Conservation (phyloP, 352 stramenopile species). For the Pythium monospermum region DNA sequence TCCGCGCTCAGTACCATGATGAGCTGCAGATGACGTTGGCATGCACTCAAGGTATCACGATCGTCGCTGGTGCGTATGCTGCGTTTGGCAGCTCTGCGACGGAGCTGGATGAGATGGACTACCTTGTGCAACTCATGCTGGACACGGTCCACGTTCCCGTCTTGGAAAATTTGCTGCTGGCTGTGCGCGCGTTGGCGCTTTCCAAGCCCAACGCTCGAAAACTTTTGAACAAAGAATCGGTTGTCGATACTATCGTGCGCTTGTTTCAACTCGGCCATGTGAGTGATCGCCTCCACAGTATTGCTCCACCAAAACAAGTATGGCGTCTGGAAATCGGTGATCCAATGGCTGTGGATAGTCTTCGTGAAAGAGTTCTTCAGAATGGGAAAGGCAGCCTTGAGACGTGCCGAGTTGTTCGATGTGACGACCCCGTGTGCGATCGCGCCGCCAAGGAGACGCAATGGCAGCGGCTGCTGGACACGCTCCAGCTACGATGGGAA, state of each 20-base stretch:
- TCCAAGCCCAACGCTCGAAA: conserved; percentile 44
- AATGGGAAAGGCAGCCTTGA: background rate
- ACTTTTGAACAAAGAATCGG: conserved; percentile 35
- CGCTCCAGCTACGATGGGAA: conserved; percentile 77
- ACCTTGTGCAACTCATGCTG: conserved; percentile 56
- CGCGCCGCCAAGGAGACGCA: background rate
- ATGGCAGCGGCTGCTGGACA: conserved; percentile 37
- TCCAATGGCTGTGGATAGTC: conserved; percentile 40
- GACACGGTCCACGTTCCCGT: conserved; percentile 60
- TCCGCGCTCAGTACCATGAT: conserved; percentile 58
- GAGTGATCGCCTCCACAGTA: conserved; percentile 18
- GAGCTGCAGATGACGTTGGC: conserved; percentile 57
- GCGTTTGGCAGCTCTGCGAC: conserved; percentile 26
- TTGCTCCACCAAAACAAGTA: conserved; percentile 9
- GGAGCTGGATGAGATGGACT: conserved; percentile 66
- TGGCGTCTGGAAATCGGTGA: conserved; percentile 14
- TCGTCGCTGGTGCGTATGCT: conserved; percentile 54
- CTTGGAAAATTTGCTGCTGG: conserved; percentile 49
- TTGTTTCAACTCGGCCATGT: conserved; percentile 65
- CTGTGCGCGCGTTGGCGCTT: conserved; percentile 49
- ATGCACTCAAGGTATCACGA: conserved; percentile 57
- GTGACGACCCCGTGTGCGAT: conserved; percentile 13
- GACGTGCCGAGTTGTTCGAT: conserved; percentile 5
- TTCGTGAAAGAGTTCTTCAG: conserved; percentile 37
- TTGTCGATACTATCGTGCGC: conserved; percentile 46